phyloP scores from a whole-genome alignment of 768 basidiomycete genomes.

The Mrakia frigida region DNA sequence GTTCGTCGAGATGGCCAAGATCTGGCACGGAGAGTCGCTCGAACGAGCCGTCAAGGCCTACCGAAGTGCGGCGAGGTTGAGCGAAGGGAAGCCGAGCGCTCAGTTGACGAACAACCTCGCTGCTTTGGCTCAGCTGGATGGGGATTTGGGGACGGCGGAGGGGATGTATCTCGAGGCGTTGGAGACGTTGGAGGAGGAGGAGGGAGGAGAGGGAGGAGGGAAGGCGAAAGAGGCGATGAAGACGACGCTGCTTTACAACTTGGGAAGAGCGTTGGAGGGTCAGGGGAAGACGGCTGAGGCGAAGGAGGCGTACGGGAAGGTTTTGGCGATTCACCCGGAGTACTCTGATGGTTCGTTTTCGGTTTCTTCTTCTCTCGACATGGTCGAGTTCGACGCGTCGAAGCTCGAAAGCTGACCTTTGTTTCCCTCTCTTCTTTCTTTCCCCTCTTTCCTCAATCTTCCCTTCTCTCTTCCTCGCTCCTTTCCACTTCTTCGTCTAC shows the following conservation, averaged over 20 bases:
- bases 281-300: conserved; percentile 66
- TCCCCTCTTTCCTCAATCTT: background rate
- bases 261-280: conserved; percentile 87
- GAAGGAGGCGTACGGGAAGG: conserved; percentile 77
- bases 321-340: conserved; percentile 85
- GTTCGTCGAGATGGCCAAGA: conserved; percentile 79
- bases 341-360: conserved; percentile 83
- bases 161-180: conserved; percentile 69
- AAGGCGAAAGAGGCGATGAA: conserved; percentile 60
- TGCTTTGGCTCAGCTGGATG: conserved; percentile 35
- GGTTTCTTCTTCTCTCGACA: background rate
- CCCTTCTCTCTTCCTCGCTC: background rate
- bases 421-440: background rate
- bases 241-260: conserved; percentile 82
- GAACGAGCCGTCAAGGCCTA: conserved; percentile 70
- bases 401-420: background rate
- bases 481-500: background rate
- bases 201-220: conserved; percentile 46
- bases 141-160: conserved; percentile 55
- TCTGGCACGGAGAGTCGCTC: conserved; percentile 77
- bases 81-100: conserved; percentile 36
- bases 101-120: conserved; percentile 40
- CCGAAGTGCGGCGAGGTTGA: conserved; percentile 54
- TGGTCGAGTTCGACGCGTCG: background rate
- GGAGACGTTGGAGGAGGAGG: conserved; percentile 50